Base-by-base conservation (phyloP, 768 basidiomycete species). In the Suillus americanus region DNA sequence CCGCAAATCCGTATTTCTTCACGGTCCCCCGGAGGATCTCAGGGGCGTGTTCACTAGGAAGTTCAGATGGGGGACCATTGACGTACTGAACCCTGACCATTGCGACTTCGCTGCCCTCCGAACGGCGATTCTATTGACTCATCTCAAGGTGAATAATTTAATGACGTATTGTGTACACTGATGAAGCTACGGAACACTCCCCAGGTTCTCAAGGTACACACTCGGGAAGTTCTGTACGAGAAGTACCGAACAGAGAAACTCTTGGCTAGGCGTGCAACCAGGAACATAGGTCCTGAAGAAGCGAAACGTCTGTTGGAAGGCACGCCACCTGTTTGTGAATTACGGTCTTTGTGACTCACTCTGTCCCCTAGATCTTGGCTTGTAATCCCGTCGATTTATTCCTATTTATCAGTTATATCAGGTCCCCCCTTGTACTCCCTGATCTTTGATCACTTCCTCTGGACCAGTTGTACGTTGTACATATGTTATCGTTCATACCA, bases 161-260 rank as follows among this genome's bases (percentile, higher is more conserved):
- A 62, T 71, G 70, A 69, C 69, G 71, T 74, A 57, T 59, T 41
- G 28, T 61, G 45, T 45, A 41, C 61, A 33, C 50, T 67, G 38
- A 65, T 64, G 2, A 46, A 43, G 12, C 60, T 54, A 66, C 62
- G 6, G 25, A 67, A 57, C 62, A 61, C 23, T n/a, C 66, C 63
- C 28, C 73, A 95, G 92, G 82, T 90, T 71, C 82, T 97, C 65
- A 94, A 93, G 79, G 85, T 81, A 53, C 88, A 87, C 64, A 96
- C 95, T 38, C 89, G 89, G 70, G 92, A 97, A 74, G 91, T 94
- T 63, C 78, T 96, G 77, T 98, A 98, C 75, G 96, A 98, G 81
- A 89, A 89, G 70, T 98, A 90, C 77, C 83, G 96, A 72, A 95
- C 93, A 1, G 94, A 95, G 80, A 94, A 94, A 77, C 85, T 95